Percentiles rank a stretch among this genome's conserved stretches.
Conservation (phyloP, 306 rosid genomes). For the Pyrus bretschneideri region DNA sequence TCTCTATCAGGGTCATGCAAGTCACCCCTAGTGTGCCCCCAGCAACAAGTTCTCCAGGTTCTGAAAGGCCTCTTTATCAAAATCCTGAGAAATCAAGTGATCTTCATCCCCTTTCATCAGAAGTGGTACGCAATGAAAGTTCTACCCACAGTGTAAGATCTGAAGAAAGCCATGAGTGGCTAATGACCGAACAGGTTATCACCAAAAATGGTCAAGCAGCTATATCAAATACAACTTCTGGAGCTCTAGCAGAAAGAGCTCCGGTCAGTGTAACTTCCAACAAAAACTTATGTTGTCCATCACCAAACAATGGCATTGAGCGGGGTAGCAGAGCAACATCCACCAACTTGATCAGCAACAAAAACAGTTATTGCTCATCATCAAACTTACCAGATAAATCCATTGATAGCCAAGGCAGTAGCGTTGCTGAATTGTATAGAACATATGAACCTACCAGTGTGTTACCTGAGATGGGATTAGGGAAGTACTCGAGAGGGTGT, state of each 20-base stretch:
- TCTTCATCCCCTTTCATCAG: neutral
- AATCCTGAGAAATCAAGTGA: neutral
- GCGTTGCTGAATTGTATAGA: neutral
- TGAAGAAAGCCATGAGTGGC: neutral
- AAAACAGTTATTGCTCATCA: neutral
- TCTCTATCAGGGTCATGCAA: conserved; percentile 11
- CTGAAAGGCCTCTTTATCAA: neutral
- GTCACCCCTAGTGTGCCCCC: conserved; percentile 1
- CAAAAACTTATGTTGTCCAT: neutral
- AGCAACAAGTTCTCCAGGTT: neutral
- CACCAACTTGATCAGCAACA: neutral
- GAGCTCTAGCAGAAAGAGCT: neutral
- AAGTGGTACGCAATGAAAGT: neutral
- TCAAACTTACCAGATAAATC: neutral
- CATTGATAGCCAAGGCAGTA: neutral
- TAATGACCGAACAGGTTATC: neutral
- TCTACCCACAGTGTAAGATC: neutral
- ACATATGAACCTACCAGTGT: conserved; percentile 27
- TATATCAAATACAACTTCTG: neutral
- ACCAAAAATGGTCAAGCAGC: neutral
- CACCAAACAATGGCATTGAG: neutral
- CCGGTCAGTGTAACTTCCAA: neutral
- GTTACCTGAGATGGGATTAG: conserved; percentile 36
- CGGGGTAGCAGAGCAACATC: neutral
- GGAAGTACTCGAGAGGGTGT: conserved; percentile 30